These are phyloP conservation scores for Spergularia marina DNA, from an alignment of 148 eudicot species.

Conservation along the genomic window DNA sequence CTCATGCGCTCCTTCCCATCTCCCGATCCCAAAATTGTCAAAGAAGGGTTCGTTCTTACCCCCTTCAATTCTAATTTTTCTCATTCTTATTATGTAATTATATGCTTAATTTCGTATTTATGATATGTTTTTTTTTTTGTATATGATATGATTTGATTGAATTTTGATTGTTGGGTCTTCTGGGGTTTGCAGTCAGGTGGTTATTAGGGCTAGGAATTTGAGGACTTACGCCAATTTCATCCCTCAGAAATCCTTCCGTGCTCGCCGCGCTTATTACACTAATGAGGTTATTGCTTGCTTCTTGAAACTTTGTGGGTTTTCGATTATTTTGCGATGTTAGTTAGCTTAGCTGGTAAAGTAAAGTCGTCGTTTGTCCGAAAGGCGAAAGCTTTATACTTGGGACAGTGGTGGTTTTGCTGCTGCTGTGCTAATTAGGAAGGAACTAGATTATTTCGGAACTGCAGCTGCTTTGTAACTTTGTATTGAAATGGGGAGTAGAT, in stretches of 20 bases:
- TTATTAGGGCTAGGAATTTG: constrained; percentile 86
- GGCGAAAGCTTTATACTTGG: neutral
- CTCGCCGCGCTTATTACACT: constrained; percentile 66
- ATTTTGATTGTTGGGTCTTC: neutral
- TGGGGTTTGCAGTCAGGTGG: constrained; percentile 57
- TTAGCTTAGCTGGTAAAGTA: neutral
- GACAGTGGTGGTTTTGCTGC: neutral
- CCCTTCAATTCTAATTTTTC: too few relatives aligned
- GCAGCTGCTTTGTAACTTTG: too few relatives aligned
- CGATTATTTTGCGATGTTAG: neutral
- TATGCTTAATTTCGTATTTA: neutral
- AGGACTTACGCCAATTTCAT: constrained; percentile 79
- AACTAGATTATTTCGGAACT: too few relatives aligned
- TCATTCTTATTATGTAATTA: neutral
- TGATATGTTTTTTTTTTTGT: neutral
- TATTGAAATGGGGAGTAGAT: too few relatives aligned
- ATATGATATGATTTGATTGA: neutral
- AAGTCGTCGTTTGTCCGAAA: neutral
- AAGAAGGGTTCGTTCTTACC: constrained; percentile 58
- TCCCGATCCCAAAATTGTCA: constrained; percentile 88
- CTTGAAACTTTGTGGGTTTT: neutral
- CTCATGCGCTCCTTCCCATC: constrained; percentile 71
- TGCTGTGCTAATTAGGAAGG: neutral
- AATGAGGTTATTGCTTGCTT: constrained; percentile 58
- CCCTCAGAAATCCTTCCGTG: constrained; percentile 76